phyloP scores from a whole-genome alignment of 768 basidiomycete genomes.

The Boletus patriciae region DNA sequence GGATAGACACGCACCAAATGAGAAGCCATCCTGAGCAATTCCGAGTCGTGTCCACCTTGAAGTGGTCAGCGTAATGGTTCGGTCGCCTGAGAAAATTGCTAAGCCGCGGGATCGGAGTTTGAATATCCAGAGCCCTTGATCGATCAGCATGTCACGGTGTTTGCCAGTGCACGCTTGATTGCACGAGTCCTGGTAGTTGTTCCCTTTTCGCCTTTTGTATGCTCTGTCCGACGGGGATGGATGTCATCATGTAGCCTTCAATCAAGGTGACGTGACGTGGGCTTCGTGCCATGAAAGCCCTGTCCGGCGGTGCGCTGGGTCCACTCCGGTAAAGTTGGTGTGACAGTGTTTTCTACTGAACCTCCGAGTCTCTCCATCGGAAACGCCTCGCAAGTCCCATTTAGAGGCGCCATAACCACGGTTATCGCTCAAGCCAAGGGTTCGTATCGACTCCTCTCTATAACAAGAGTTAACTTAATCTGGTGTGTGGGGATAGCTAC shows the following conservation, averaged over 20 bases:
- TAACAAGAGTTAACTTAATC: too few relatives aligned
- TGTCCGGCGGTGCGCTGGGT: not conserved
- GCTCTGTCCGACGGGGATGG: too few relatives aligned
- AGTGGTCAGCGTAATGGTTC: not conserved
- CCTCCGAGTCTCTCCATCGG: not conserved
- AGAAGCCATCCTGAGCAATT: slow-evolving; percentile 51
- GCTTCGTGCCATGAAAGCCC: not conserved
- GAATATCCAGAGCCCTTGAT: not conserved
- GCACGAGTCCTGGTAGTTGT: too few relatives aligned
- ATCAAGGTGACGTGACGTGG: too few relatives aligned
- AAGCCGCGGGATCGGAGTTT: slow-evolving; percentile 26
- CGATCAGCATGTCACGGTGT: too few relatives aligned
- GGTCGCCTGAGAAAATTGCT: slow-evolving; percentile 11
- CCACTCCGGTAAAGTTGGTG: too few relatives aligned
- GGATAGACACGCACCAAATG: slow-evolving; percentile 57
- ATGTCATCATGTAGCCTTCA: not conserved
- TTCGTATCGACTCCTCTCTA: too few relatives aligned
- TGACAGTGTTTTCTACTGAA: too few relatives aligned
- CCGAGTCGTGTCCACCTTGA: not conserved
- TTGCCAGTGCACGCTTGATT: too few relatives aligned
- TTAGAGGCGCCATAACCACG: not conserved
- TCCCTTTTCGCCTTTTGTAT: too few relatives aligned
- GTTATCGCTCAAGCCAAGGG: not conserved
- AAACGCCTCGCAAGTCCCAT: too few relatives aligned
- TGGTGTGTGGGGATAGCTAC: not conserved